These are phyloP conservation scores for Xylaria sp. DNA, from an alignment of 2,329 filamentous ascomycete genomes.

Conservation along the genomic window DNA sequence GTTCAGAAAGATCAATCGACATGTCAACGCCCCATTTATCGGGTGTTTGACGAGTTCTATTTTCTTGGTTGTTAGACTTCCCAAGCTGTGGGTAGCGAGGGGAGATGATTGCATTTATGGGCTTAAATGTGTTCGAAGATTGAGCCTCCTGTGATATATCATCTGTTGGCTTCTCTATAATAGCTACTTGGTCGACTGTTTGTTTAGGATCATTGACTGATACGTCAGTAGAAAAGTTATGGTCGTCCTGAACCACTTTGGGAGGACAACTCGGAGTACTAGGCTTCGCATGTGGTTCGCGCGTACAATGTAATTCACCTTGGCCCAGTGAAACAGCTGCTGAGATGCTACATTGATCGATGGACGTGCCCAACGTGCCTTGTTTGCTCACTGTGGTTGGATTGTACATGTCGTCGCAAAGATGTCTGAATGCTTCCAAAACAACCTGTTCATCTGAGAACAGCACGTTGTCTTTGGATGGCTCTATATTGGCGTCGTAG, in stretches of 20 bases:
- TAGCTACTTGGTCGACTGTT: neutral
- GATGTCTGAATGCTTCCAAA: slow-evolving; percentile 57
- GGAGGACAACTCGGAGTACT: neutral
- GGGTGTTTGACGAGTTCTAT: neutral
- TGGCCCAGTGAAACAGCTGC: neutral
- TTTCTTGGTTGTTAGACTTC: neutral
- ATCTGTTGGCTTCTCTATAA: neutral
- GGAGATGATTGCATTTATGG: slow-evolving; percentile 14
- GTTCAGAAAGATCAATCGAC: slow-evolving; percentile 41
- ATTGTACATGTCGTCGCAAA: slow-evolving; percentile 57
- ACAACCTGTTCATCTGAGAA: slow-evolving; percentile 66
- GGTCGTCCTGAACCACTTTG: neutral
- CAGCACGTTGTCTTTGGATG: slow-evolving; percentile 76
- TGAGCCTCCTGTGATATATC: neutral
- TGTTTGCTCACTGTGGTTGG: neutral
- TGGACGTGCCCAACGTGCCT: neutral
- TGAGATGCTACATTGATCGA: neutral
- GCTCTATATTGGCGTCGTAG: slow-evolving; percentile 79
- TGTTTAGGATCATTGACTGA: neutral
- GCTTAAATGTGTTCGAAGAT: slow-evolving; percentile 27
- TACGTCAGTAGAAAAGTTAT: neutral
- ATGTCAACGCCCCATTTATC: slow-evolving; percentile 38
- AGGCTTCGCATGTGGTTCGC: neutral
- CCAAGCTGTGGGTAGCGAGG: neutral
- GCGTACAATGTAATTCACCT: neutral